Conservation (phyloP, 2,329 filamentous ascomycete species). For the Trichoderma sp. region DNA sequence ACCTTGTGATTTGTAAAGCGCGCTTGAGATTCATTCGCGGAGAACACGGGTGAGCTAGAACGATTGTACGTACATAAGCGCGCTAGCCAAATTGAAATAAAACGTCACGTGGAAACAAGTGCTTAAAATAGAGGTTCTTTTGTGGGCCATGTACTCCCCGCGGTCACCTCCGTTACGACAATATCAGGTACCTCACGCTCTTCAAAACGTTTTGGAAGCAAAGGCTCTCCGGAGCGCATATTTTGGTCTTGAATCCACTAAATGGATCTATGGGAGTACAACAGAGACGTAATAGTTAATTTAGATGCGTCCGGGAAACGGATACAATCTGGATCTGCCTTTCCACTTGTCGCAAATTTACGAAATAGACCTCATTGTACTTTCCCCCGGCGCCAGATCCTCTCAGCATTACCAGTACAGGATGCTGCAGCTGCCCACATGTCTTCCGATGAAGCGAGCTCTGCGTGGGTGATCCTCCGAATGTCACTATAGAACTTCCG, state of each 20-base stretch:
- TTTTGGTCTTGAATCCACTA: neutral
- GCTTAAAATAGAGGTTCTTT: too few relatives aligned
- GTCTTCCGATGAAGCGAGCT: neutral
- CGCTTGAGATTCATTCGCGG: too few relatives aligned
- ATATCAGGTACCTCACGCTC: too few relatives aligned
- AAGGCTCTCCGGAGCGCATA: neutral
- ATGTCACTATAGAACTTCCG: too few relatives aligned
- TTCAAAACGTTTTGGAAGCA: neutral
- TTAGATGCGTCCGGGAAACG: neutral
- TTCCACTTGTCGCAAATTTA: neutral
- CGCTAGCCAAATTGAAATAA: too few relatives aligned
- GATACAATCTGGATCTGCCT: neutral
- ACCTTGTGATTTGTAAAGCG: too few relatives aligned
- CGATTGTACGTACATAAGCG: too few relatives aligned
- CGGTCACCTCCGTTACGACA: too few relatives aligned
- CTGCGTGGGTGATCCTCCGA: too few relatives aligned
- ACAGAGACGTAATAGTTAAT: neutral
- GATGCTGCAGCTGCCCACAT: neutral
- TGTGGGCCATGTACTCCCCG: too few relatives aligned
- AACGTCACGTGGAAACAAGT: too few relatives aligned
- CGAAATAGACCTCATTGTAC: neutral
- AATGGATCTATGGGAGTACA: neutral
- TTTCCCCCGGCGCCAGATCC: neutral
- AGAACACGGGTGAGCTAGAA: too few relatives aligned
- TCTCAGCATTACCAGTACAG: neutral